A percentile compares a stretch with the other conserved stretches of the same genome.
Conservation (phyloP, 2,329 filamentous ascomycete species). For the Endocalyx cinctus region DNA sequence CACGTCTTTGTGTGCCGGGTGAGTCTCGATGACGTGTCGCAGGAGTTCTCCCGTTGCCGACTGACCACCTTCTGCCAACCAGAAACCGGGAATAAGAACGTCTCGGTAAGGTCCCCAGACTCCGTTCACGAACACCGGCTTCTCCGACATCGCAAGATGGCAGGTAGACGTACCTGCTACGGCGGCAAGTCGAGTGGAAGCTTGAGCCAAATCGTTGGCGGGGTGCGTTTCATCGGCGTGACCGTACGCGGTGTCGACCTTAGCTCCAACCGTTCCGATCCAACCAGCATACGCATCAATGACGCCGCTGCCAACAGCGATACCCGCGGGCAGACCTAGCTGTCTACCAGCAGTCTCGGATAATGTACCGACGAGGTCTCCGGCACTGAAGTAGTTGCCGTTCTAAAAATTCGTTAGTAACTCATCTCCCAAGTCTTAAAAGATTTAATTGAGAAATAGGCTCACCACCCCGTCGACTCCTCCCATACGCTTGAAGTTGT, state of each 20-base stretch:
- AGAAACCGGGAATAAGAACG: conserved; percentile 84
- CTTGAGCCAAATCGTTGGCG: conserved; percentile 84
- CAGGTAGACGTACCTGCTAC: conserved; percentile 97
- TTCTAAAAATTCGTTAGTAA: conserved; percentile 54
- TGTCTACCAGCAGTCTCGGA: conserved; percentile 79
- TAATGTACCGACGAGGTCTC: conserved; percentile 81
- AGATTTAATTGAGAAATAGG: conserved; percentile 32
- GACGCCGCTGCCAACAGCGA: conserved; percentile 91
- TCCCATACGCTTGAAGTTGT: conserved; percentile 89
- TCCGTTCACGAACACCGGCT: conserved; percentile 88
- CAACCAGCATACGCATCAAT: conserved; percentile 98
- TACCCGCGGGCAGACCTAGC: conserved; percentile 78
- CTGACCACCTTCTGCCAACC: conserved; percentile 97
- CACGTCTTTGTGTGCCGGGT: conserved; percentile 82
- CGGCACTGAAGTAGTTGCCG: conserved; percentile 84
- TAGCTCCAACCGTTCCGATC: conserved; percentile 98
- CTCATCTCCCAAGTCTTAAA: conserved; percentile 8
- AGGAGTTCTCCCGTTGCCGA: conserved; percentile 93
- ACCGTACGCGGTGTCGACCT: conserved; percentile 69
- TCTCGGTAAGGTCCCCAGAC: conserved; percentile 98
- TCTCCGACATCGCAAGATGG: conserved; percentile 90
- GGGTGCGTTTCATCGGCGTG: conserved; percentile 63
- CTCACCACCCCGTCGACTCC: conserved; percentile 92
- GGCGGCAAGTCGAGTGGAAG: conserved; percentile 86
- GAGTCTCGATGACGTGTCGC: conserved; percentile 91